phyloP scores from a whole-genome alignment of 306 rosid species.

The Rosa rugosa region DNA sequence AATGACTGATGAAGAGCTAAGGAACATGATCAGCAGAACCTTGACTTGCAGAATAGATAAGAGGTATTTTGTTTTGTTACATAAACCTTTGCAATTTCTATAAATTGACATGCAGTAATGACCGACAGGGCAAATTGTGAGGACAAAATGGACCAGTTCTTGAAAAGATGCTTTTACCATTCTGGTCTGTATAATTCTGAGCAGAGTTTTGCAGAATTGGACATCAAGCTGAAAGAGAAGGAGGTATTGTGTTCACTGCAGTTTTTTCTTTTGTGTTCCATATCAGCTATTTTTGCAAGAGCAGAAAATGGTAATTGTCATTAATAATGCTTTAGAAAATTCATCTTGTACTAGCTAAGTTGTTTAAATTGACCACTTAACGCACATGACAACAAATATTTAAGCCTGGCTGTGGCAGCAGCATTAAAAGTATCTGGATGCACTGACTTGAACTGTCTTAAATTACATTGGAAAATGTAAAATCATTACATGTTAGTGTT shows the following conservation, averaged over 20 bases:
- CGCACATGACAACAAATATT: background rate
- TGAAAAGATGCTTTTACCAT: conserved; percentile 88
- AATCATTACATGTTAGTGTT: background rate
- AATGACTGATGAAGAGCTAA: conserved; percentile 76
- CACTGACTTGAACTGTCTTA: background rate
- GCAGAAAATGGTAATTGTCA: conserved; percentile 1
- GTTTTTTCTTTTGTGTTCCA: conserved; percentile 3
- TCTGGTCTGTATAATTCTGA: conserved; percentile 82
- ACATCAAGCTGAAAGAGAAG: conserved; percentile 65
- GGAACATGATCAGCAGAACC: conserved; percentile 78
- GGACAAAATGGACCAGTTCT: conserved; percentile 85
- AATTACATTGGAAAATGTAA: background rate
- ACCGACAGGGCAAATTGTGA: conserved; percentile 76
- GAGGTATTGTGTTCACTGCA: conserved; percentile 50
- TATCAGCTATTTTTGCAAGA: background rate
- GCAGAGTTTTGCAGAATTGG: conserved; percentile 64
- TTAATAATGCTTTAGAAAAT: background rate
- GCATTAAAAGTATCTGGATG: background rate
- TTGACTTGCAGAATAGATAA: conserved; percentile 91
- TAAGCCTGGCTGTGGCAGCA: background rate
- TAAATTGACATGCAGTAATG: conserved; percentile 22
- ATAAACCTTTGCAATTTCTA: conserved; percentile 7
- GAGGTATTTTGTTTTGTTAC: conserved; percentile 45
- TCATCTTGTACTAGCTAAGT: too few relatives aligned
- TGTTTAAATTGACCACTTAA: background rate